Percentiles rank a stretch among this genome's conserved stretches.
Evolutionary conservation across 192 early-diverging fungal species (phyloP).

Genomic region (Coemansia sp.): DNA sequence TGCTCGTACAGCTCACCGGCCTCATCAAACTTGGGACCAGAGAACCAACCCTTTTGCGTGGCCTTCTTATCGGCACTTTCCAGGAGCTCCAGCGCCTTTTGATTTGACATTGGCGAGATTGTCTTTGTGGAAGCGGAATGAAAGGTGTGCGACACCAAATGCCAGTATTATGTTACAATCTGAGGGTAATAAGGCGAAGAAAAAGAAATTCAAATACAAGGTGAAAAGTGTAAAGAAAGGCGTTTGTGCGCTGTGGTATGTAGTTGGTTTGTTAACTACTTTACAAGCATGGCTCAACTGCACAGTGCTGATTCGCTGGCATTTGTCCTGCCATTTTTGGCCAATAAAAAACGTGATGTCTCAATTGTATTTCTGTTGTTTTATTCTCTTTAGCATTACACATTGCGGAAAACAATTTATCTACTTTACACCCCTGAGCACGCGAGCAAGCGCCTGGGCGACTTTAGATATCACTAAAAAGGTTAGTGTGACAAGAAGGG

Average conservation of each 20-base stretch:
- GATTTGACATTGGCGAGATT: neutral
- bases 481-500: neutral
- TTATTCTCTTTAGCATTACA: too few species aligned
- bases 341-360: too few species aligned
- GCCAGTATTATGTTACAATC: neutral
- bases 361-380: too few species aligned
- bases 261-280: too few species aligned
- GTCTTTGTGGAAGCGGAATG: neutral
- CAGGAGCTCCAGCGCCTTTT: constrained; percentile 53
- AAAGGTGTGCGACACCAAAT: neutral
- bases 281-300: too few species aligned
- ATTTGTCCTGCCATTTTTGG: too few species aligned
- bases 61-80: constrained; percentile 73
- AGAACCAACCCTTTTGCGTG: constrained; percentile 64
- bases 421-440: neutral
- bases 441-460: neutral
- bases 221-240: neutral
- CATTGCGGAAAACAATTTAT: too few species aligned
- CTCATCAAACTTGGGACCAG: constrained; percentile 88
- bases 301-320: too few species aligned
- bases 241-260: neutral
- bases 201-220: neutral
- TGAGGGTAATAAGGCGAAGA: neutral
- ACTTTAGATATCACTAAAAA: neutral
- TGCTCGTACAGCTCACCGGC: constrained; percentile 90